Evolutionary conservation across 1,284 basidiomycete species (phyloP), one percentile per base, ranked within the genome.

Genomic region (Ustilago shanxiensis): DNA sequence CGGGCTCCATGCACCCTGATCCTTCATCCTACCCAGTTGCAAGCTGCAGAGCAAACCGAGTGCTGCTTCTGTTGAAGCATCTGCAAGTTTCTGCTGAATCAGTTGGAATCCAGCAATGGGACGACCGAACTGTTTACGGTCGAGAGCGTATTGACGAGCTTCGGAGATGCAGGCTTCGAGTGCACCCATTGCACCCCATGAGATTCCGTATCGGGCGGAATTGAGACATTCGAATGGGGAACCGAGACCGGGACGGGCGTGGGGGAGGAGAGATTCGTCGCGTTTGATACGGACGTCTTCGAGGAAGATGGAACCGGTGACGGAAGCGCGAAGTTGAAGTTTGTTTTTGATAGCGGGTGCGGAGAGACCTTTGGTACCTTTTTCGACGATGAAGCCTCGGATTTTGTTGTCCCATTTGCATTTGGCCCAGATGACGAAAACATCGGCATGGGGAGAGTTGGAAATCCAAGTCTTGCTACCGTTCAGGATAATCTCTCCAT

Each of bases 381-480:
- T 96, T 83, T 98, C 95, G 8, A 98, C 88, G 51, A 98, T 86
- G 87, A 99, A 98, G 0, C 96, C 96, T 51, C 95, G 91, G 70
- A 98, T 89, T 86, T 94, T 95, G 80, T 90, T 89, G 85, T 96
- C 94, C 95, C 95, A 96, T 83, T 93, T 93, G 87, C 94, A 96
- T 59, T 91, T 92, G 1, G 95, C 95, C 96, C 96, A 98, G 50
- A 99, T 88, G 47, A 99, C 88, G 82, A 97, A 95, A 1, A 95
- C 84, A 74, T 94, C 93, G 5, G 92, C 93, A 50, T 74, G 73
- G 8, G 79, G 79, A 14, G 80, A 76, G 63, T 96, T 97, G 37
- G 94, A 91, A 84, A 98, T 98, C 95, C 95, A 98, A 0, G 95
- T 98, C 89, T 98, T 98, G 87, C 92, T 92, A 39, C 95, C 95